phyloP scores from a whole-genome alignment of 176 grass and related monocot species.

The Musa acuminata region DNA sequence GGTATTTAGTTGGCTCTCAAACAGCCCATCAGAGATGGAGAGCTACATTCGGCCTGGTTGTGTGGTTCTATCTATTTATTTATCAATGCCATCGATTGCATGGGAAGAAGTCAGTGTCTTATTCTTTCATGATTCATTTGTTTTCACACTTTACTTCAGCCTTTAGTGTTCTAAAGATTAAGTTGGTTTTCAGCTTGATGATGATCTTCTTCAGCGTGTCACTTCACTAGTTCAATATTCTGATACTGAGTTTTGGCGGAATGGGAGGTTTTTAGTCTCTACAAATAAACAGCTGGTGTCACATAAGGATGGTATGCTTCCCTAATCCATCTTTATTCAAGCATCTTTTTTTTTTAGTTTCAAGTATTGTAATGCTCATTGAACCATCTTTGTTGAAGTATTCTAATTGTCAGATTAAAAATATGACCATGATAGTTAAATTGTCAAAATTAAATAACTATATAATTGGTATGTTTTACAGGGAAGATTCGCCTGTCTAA shows the following conservation, averaged over 20 bases:
- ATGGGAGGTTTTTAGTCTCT: constrained; percentile 82
- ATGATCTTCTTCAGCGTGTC: constrained; percentile 61
- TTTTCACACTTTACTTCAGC: neutral
- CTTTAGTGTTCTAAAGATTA: neutral
- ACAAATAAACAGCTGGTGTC: constrained; percentile 72
- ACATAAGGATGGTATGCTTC: constrained; percentile 65
- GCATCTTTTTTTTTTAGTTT: neutral
- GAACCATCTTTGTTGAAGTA: neutral
- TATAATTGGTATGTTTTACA: constrained; percentile 27
- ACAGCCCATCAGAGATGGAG: constrained; percentile 91
- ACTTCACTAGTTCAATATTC: constrained; percentile 48
- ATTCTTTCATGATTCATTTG: neutral
- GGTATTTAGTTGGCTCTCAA: constrained; percentile 91
- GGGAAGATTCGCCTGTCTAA: constrained; percentile 71
- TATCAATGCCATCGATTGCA: constrained; percentile 71
- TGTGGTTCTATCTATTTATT: constrained; percentile 78
- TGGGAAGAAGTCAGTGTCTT: constrained; percentile 69
- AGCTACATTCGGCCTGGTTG: constrained; percentile 95
- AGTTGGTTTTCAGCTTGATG: constrained; percentile 53
- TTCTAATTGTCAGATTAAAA: neutral
- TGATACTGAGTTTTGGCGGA: constrained; percentile 74
- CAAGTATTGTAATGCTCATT: neutral
- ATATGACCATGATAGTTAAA: no score
- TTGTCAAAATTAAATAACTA: neutral
- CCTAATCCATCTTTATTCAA: neutral